phyloP scores from a whole-genome alignment of 2,329 filamentous ascomycete genomes.

The Emmonsia crescens region DNA sequence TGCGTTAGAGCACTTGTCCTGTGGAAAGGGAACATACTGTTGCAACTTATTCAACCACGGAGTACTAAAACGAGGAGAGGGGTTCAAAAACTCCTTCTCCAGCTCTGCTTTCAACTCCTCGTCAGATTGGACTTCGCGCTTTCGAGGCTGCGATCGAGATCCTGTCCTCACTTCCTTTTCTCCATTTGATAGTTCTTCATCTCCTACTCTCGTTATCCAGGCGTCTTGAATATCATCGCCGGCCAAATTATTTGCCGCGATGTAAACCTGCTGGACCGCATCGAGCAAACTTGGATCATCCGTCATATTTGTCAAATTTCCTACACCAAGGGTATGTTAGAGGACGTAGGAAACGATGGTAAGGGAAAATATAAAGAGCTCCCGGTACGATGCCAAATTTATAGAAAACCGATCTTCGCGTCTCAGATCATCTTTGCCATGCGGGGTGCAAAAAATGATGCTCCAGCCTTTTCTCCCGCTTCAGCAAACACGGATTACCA shows the following conservation, averaged over 20 bases:
- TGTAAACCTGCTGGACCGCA: not conserved
- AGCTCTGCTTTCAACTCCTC: constrained; percentile 59
- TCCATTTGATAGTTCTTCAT: constrained; percentile 1
- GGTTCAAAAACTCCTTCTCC: constrained; percentile 66
- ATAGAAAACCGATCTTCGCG: not conserved
- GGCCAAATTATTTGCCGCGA: not conserved
- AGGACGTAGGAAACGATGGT: not conserved
- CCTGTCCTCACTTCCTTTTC: constrained; percentile 1
- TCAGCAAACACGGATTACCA: not conserved
- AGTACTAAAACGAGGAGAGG: constrained; percentile 65
- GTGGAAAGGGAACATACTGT: constrained; percentile 44
- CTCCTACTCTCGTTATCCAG: not conserved
- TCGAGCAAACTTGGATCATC: not conserved
- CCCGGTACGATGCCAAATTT: not conserved
- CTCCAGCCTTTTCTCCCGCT: not conserved
- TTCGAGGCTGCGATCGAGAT: constrained; percentile 4
- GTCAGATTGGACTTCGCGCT: constrained; percentile 31
- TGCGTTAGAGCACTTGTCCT: constrained; percentile 5
- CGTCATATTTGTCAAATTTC: not conserved
- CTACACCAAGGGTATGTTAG: not conserved
- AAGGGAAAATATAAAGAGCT: not conserved
- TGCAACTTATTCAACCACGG: constrained; percentile 86
- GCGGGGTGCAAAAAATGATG: not conserved
- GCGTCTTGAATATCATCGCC: not conserved
- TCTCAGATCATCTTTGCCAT: not conserved